Evolutionary conservation across 75 land plant genomes (phyloP).

Genomic region (Sequoiadendron giganteum): DNA sequence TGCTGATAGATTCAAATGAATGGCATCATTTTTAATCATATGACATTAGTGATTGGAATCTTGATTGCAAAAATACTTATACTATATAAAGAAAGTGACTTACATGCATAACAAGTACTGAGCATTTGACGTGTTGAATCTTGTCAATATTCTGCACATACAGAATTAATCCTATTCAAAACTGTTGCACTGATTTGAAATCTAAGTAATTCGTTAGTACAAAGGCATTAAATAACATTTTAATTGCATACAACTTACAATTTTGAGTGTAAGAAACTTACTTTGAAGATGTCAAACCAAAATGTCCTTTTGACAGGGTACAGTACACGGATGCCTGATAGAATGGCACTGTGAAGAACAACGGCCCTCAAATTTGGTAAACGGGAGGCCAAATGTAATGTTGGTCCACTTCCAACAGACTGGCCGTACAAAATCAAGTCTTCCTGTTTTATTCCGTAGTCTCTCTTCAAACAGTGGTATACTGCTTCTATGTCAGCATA

Average conservation of each 20-base stretch:
- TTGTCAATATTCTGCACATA: slow-evolving; percentile 88
- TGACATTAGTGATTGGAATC: neutral
- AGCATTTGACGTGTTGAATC: slow-evolving; percentile 71
- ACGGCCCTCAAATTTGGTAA: slow-evolving; percentile 65
- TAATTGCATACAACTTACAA: neutral
- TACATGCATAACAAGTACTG: slow-evolving; percentile 93
- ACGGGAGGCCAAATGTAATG: slow-evolving; percentile 77
- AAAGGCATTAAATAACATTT: neutral
- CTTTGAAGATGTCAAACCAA: slow-evolving; percentile 92
- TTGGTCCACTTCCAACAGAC: slow-evolving; percentile 96
- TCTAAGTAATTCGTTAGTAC: neutral
- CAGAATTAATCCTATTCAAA: neutral
- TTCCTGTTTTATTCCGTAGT: slow-evolving; percentile 76
- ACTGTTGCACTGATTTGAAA: neutral
- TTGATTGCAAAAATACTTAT: neutral
- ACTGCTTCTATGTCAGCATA: slow-evolving; percentile 85
- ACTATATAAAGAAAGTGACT: slow-evolving; percentile 22
- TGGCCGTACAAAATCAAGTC: slow-evolving; percentile 92
- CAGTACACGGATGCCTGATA: slow-evolving; percentile 86
- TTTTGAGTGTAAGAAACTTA: slow-evolving; percentile 17
- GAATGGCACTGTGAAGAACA: slow-evolving; percentile 91
- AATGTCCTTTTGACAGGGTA: slow-evolving; percentile 91
- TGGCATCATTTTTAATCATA: neutral
- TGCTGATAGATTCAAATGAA: neutral
- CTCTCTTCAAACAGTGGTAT: slow-evolving; percentile 72